Base-by-base conservation (phyloP, 257 asterid species). In the Solanum sejunctum region DNA sequence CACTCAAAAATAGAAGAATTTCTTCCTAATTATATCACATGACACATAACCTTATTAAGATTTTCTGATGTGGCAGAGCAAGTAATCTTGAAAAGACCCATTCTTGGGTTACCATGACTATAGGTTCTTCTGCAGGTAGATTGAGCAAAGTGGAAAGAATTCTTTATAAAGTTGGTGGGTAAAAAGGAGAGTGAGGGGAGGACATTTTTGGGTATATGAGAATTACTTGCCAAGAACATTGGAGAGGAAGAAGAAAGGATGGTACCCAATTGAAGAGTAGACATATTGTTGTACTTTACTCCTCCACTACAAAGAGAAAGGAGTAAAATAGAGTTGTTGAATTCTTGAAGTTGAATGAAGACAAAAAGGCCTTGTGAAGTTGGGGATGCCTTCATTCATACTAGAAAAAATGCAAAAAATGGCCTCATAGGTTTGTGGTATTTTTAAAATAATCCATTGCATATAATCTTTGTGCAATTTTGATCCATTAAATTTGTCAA, bases 11-110 rank as follows among this genome's bases (percentile, higher is more conserved):
- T 70, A 32, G 6, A 83, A 61, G 52, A 32, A 21, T 1, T 70
- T 21, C 39, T 18, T 9, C 12, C 16, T 9, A 70, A 41, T 70
- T 70, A 41, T 54, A 39, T 70, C 78, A 36, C 78, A 69, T 69
- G 52, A 39, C 8, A 70, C 18, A 70, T 41, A 70, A 78, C 88
- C 86, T 84, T 67, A 26, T 86, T 82, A 23, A 92, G 87, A 89
- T 84, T 90, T 51, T 82, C 81, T 23, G 89, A 81, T 32, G 85
- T 89, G 3, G 91, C 90, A 73, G 95, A 91, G 84, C 97, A 94
- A 66, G 84, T 79, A 88, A 93, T 87, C 84, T 88, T 87, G 77
- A 84, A 83, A 54, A 10, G 83, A 61, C 85, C 61, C 66, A 83
- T 54, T 63, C 86, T 87, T 56, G 90, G 89, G 81, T 52, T 84